Conservation (phyloP, 2,329 filamentous ascomycete species). For the Hymenoscyphus albidus region DNA sequence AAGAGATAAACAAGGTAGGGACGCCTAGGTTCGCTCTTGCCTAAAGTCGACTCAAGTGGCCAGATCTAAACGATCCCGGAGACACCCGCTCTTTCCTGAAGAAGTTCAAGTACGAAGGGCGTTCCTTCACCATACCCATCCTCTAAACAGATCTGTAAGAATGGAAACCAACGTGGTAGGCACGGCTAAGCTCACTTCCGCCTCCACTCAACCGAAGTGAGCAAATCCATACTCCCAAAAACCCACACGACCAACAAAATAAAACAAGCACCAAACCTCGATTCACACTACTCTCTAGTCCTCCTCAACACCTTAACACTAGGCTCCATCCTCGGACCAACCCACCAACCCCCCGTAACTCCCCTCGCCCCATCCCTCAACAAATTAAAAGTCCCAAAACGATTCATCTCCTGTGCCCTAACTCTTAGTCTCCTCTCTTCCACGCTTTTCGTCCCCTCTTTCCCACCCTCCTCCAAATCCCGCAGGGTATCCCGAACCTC, state of each 20-base stretch:
- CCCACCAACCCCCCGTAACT: slow-evolving; percentile 59
- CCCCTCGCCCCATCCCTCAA: slow-evolving; percentile 40
- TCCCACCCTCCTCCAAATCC: slow-evolving; percentile 32
- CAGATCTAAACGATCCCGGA: no score
- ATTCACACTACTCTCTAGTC: slow-evolving; percentile 13
- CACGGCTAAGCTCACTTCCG: no score
- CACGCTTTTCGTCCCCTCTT: slow-evolving; percentile 37
- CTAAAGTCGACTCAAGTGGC: no score
- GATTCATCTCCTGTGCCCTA: slow-evolving; percentile 27
- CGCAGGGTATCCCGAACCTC: slow-evolving; percentile 28
- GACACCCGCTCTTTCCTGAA: no score
- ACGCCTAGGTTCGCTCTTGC: no score
- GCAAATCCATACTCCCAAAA: background rate
- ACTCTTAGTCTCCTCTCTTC: slow-evolving; percentile 19
- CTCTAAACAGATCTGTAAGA: no score
- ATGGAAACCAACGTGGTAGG: no score
- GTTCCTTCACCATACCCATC: no score
- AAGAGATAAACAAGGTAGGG: no score
- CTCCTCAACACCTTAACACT: slow-evolving; percentile 30
- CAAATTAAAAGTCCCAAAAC: slow-evolving; percentile 28
- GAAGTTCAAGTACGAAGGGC: no score
- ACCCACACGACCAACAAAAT: background rate
- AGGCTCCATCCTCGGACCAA: slow-evolving; percentile 58
- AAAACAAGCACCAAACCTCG: background rate
- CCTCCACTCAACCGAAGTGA: no score